Evolutionary conservation across 1,284 basidiomycete genomes (phyloP), one percentile per base, ranked within the genome.

Genomic region (Austroboletus niveus): DNA sequence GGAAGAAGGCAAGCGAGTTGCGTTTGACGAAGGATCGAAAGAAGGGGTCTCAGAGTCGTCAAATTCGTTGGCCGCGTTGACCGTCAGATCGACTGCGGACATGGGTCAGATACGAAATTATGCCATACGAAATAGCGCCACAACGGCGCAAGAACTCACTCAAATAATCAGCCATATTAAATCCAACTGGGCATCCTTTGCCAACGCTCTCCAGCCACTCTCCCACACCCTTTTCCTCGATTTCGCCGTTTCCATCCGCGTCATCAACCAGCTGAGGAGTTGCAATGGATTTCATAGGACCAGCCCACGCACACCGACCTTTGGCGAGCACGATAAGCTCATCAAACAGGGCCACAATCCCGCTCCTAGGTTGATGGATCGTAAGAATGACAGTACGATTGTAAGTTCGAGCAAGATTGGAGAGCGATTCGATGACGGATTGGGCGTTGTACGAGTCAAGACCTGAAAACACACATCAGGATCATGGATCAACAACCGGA

Each of bases 281-380:
- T 2, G 47, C 6, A 12, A 48, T 41, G 8, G 63, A 50, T 38
- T 42, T 64, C 57, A 69, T 65, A 30, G 64, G 66, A 42, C 64
- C 64, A 8, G 64, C 63, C 64, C 64, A 65, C 31, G 64, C 64
- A 59, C 64, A 68, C 7, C 66, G 59, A 40, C 95, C 95, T 50
- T 83, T 81, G 0, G 91, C 92, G 11, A 99, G 79, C 5, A 99
- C 73, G 3, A 98, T 70, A 30, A 98, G 77, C 59, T 95, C 89
- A 66, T 99, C 96, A 62, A 99, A 98, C 14, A 99, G 74, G 0
- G 92, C 85, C 10, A 98, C 94, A 58, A 99, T 98, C 72, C 98
- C 98, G 68, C 91, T 94, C 51, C 95, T 86, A n/a, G 96, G 96
- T 69, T 98, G 96, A 66, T 99, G 96, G 55, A 99, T 98, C 0